Percentiles rank a stretch among this genome's conserved stretches.
phyloP scores from a whole-genome alignment of 73 alveolate species.

The Paramecium octaurelia region DNA sequence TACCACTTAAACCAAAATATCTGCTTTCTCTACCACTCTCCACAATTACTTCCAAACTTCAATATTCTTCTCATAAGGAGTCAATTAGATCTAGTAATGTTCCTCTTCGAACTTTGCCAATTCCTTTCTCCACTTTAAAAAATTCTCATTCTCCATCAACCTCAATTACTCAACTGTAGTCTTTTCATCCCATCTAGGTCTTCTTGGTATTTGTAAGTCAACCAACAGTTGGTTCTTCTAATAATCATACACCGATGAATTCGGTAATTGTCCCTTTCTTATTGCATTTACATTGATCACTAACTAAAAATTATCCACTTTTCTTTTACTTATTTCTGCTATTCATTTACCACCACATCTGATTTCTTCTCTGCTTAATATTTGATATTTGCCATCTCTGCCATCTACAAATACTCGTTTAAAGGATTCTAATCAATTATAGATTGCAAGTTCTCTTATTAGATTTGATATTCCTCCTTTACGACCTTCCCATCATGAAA shows the following conservation, averaged over 20 bases:
- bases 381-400: conserved; percentile 86
- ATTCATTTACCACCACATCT: conserved; percentile 64
- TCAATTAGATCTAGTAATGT: conserved; percentile 85
- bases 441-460: conserved; percentile 72
- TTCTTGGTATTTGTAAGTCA: conserved; percentile 77
- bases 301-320: neutral
- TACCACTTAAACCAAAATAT: conserved; percentile 89
- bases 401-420: conserved; percentile 91
- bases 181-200: conserved; percentile 92
- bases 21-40: conserved; percentile 95
- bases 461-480: conserved; percentile 64
- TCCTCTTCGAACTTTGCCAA: conserved; percentile 95
- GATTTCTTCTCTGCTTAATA: conserved; percentile 85
- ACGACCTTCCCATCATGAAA: conserved; percentile 62
- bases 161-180: conserved; percentile 88
- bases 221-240: conserved; percentile 28
- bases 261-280: neutral
- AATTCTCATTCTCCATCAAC: conserved; percentile 87
- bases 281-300: conserved; percentile 53
- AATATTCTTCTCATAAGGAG: conserved; percentile 98
- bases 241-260: conserved; percentile 5
- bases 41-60: conserved; percentile 98
- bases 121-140: conserved; percentile 96
- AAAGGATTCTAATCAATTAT: conserved; percentile 89
- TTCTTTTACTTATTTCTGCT: neutral